phyloP scores from a whole-genome alignment of 768 basidiomycete genomes.

The Termitomyces sp. region DNA sequence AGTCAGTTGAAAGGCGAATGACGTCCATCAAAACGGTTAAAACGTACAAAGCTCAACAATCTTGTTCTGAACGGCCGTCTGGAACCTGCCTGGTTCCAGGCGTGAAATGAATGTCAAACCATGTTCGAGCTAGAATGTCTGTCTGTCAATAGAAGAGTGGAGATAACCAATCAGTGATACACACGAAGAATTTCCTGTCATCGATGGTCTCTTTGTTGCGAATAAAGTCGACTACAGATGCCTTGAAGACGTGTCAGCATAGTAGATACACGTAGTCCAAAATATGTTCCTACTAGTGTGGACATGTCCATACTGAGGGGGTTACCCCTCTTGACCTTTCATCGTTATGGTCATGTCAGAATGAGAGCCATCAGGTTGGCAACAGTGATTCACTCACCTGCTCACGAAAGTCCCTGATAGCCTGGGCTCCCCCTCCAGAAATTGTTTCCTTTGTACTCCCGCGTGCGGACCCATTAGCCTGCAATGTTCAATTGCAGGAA shows the following conservation, averaged over 20 bases:
- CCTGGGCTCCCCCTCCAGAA: conserved; percentile 22
- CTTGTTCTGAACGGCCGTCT: conserved; percentile 37
- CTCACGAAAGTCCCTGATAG: conserved; percentile 39
- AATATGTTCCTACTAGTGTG: conserved; percentile 32
- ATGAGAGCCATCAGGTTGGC: background rate
- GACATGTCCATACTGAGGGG: conserved; percentile 32
- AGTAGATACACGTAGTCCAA: background rate
- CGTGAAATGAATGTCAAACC: conserved; percentile 59
- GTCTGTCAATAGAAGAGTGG: background rate
- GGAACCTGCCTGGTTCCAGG: conserved; percentile 44
- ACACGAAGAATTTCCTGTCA: conserved; percentile 73
- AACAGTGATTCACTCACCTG: conserved; percentile 27
- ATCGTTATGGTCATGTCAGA: background rate
- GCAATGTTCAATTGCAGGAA: background rate
- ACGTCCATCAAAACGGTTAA: background rate
- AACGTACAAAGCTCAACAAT: conserved; percentile 55
- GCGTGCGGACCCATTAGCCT: conserved; percentile 16
- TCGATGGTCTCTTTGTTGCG: conserved; percentile 61
- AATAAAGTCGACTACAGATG: conserved; percentile 57
- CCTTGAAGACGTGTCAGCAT: conserved; percentile 28
- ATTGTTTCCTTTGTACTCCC: conserved; percentile 2
- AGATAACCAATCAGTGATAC: conserved; percentile 19
- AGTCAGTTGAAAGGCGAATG: background rate
- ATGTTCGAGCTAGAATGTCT: conserved; percentile 58
- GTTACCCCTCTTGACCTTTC: conserved; percentile 42